These are phyloP conservation scores for Pistacia atlantica DNA, from an alignment of 345 rosid species.

Conservation along the genomic window DNA sequence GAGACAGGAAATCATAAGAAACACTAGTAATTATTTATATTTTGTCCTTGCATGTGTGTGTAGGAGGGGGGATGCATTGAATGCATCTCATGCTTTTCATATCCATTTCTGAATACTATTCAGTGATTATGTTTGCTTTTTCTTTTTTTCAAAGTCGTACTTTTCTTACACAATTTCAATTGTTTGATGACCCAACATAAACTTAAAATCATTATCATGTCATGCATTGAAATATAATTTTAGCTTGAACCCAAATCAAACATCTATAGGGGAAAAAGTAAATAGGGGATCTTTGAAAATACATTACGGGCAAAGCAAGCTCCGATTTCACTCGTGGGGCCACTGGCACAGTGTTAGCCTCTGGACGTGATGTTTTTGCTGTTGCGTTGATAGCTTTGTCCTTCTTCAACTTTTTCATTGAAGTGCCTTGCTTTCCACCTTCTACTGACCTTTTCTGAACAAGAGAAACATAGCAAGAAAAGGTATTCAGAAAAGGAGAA, in stretches of 20 bases:
- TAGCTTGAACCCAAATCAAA: not conserved
- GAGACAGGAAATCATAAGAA: not conserved
- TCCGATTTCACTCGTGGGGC: conserved; percentile 88
- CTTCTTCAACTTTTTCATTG: conserved; percentile 82
- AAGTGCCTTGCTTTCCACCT: conserved; percentile 85
- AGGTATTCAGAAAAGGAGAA: conserved; percentile 14
- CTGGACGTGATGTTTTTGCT: conserved; percentile 68
- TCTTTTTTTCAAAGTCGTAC: not conserved
- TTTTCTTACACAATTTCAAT: not conserved
- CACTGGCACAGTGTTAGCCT: conserved; percentile 44
- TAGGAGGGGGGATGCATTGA: too few relatives aligned
- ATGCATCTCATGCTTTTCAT: too few relatives aligned
- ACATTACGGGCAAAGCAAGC: conserved; percentile 92
- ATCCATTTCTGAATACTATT: too few relatives aligned
- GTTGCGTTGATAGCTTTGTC: conserved; percentile 75
- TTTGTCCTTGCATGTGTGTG: too few relatives aligned
- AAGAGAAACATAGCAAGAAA: conserved; percentile 13
- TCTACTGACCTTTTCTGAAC: conserved; percentile 79
- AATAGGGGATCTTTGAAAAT: conserved; percentile 37
- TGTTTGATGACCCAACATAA: not conserved
- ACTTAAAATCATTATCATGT: not conserved
- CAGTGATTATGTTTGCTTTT: too few relatives aligned
- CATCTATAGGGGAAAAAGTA: conserved; percentile 13
- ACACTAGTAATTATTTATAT: too few relatives aligned
- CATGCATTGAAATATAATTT: not conserved